Evolutionary conservation across 2,329 filamentous ascomycete genomes (phyloP).

Genomic region (Gnomoniopsis smithogilvyi): DNA sequence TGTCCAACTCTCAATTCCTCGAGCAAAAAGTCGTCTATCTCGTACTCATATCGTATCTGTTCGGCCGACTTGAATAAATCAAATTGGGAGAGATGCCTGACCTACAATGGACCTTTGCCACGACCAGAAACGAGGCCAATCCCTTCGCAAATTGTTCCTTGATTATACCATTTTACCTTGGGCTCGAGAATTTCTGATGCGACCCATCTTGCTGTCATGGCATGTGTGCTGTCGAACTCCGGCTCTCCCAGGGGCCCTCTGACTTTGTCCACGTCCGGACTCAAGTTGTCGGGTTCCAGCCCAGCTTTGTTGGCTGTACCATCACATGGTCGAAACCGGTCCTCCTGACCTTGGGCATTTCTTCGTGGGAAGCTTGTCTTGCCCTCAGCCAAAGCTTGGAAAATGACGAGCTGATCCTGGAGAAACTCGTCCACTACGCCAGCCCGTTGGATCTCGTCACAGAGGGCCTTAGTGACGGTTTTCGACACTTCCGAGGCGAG

Average conservation of each 20-base stretch:
- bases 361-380: conserved; percentile 41
- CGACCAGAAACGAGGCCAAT: conserved; percentile 28
- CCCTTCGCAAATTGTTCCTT: conserved; percentile 48
- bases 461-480: conserved; percentile 43
- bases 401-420: conserved; percentile 60
- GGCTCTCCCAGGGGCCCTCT: conserved; percentile 49
- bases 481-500: conserved; percentile 39
- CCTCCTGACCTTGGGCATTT: background rate
- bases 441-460: conserved; percentile 39
- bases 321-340: conserved; percentile 12
- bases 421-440: conserved; percentile 54
- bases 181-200: conserved; percentile 46
- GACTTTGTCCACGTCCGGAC: conserved; percentile 40
- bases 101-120: background rate
- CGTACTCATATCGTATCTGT: no score
- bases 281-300: conserved; percentile 28
- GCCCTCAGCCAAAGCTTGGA: conserved; percentile 55
- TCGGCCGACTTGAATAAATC: no score
- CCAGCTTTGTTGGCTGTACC: background rate
- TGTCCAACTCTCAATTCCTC: no score
- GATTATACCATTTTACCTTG: conserved; percentile 45
- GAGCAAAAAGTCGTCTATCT: no score
- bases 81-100: no score
- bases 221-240: conserved; percentile 45
- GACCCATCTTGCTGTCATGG: conserved; percentile 61